phyloP scores from a whole-genome alignment of 2,329 filamentous ascomycete species.

The Coniochaeta hoffmannii region DNA sequence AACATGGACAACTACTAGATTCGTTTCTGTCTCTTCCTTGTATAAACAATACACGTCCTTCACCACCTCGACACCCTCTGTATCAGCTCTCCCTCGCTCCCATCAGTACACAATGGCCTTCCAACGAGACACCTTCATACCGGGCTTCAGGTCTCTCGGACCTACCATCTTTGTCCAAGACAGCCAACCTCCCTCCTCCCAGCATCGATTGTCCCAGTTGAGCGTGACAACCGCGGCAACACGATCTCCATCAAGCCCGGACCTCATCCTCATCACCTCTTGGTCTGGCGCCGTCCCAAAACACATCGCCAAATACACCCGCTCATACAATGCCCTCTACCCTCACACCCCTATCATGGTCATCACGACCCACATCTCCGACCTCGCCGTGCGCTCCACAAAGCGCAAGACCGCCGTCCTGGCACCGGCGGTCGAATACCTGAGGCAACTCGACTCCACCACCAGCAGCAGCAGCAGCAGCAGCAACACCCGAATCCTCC shows the following conservation, averaged over 20 bases:
- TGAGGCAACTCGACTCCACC: constrained; percentile 23
- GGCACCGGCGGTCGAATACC: constrained; percentile 10
- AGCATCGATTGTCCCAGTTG: constrained; percentile 5
- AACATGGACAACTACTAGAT: too few relatives aligned
- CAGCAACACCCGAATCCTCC: constrained; percentile 18
- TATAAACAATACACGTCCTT: too few relatives aligned
- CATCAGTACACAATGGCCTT: background rate
- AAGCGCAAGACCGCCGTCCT: constrained; percentile 10
- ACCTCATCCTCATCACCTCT: constrained; percentile 33
- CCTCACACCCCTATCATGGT: constrained; percentile 34
- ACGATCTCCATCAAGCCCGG: constrained; percentile 15
- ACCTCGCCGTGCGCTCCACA: constrained; percentile 10
- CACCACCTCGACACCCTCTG: too few relatives aligned
- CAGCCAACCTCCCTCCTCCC: constrained; percentile 11
- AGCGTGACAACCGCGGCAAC: too few relatives aligned
- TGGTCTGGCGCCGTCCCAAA: constrained; percentile 39
- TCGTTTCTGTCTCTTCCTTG: too few relatives aligned
- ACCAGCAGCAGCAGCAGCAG: constrained; percentile 16
- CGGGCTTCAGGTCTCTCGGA: constrained; percentile 26
- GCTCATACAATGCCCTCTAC: constrained; percentile 31
- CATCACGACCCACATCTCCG: constrained; percentile 18
- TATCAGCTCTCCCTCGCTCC: too few relatives aligned
- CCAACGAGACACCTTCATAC: constrained; percentile 23
- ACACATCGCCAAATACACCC: constrained; percentile 38
- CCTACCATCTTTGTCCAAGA: constrained; percentile 30